Evolutionary conservation across 108 stramenopile genomes (phyloP).

Genomic region (Skeletonema menzelii): DNA sequence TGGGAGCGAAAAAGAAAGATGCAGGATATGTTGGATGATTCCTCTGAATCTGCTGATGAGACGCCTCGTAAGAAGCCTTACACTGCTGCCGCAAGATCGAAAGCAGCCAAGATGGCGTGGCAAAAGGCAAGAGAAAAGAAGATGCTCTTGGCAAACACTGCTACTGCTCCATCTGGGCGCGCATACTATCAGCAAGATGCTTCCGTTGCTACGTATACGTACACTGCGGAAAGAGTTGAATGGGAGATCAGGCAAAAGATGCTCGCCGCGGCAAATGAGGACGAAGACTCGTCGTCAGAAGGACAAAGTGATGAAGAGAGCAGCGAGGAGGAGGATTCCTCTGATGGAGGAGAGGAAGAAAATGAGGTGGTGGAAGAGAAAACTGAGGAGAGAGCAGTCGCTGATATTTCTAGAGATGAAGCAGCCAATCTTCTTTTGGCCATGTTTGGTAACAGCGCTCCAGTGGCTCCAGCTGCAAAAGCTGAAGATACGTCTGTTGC

Average conservation of each 20-base stretch:
- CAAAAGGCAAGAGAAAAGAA: background rate
- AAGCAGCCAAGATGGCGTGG: conserved; percentile 1
- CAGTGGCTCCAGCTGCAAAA: background rate
- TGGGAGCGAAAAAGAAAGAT: conserved; percentile 1
- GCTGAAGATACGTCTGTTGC: background rate
- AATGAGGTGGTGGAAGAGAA: background rate
- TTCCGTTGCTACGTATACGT: background rate
- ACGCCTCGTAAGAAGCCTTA: background rate
- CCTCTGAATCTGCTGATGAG: background rate
- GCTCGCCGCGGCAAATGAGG: background rate
- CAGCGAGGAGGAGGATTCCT: background rate
- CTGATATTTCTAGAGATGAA: background rate
- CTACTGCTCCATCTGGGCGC: background rate
- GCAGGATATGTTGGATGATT: background rate
- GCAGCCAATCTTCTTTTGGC: background rate
- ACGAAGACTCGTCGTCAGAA: background rate
- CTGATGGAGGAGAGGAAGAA: background rate
- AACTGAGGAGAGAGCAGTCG: background rate
- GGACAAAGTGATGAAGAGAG: background rate
- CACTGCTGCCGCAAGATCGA: background rate
- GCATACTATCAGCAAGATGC: background rate
- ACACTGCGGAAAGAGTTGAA: background rate
- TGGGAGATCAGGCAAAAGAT: conserved; percentile 1
- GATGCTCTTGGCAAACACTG: background rate
- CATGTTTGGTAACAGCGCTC: background rate